Percentiles rank a stretch among this genome's conserved stretches.
Evolutionary conservation across 441 rosid genomes (phyloP).

Genomic region (Erodium chrysanthum): DNA sequence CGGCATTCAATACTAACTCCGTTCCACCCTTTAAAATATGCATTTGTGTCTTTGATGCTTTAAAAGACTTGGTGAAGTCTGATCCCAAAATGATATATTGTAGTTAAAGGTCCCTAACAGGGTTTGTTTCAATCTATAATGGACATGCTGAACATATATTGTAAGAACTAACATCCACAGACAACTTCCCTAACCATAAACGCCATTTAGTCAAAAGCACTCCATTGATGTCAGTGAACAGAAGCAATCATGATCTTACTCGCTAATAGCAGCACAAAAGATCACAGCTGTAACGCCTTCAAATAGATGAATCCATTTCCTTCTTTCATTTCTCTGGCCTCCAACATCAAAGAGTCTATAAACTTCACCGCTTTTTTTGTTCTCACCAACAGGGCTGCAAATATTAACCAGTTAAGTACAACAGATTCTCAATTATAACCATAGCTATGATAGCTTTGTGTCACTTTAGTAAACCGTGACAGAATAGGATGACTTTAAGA

Average conservation of each 20-base stretch:
- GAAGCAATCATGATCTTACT: conserved; percentile 46
- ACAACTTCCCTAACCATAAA: background rate
- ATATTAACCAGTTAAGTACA: conserved; percentile 13
- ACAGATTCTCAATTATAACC: background rate
- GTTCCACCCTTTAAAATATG: too few relatives aligned
- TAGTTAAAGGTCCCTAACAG: too few relatives aligned
- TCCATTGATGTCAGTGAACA: background rate
- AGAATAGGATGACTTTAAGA: background rate
- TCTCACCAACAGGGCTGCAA: conserved; percentile 89
- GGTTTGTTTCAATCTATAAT: too few relatives aligned
- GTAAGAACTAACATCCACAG: background rate
- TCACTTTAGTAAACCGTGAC: background rate
- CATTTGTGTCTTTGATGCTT: too few relatives aligned
- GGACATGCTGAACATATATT: too few relatives aligned
- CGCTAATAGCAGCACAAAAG: conserved; percentile 95
- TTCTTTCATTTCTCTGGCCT: conserved; percentile 94
- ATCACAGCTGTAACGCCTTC: conserved; percentile 98
- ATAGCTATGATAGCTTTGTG: background rate
- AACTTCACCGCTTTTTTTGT: conserved; percentile 93
- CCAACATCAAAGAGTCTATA: conserved; percentile 95
- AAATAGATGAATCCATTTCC: conserved; percentile 98
- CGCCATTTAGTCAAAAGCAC: background rate
- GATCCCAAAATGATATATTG: too few relatives aligned
- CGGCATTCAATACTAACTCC: too few relatives aligned
- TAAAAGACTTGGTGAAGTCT: too few relatives aligned